phyloP scores from a whole-genome alignment of 495 filamentous ascomycete genomes.

The Penicillium subrubescens region DNA sequence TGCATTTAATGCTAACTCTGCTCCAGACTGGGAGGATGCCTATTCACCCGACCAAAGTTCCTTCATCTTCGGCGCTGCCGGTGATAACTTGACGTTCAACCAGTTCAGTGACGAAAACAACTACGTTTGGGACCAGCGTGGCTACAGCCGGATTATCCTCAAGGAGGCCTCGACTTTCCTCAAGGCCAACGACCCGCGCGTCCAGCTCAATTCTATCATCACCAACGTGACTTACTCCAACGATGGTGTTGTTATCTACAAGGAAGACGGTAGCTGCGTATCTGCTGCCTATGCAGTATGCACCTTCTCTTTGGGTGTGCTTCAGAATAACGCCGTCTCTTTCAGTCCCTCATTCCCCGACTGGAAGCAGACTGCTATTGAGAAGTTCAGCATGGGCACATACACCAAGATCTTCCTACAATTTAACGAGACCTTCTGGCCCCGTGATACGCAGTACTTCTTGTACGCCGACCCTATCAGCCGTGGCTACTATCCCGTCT shows the following conservation, averaged over 20 bases:
- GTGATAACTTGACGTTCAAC: slow-evolving; percentile 51
- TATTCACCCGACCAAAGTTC: slow-evolving; percentile 52
- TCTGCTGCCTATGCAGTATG: slow-evolving; percentile 60
- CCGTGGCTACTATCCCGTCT: slow-evolving; percentile 72
- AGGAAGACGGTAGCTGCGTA: slow-evolving; percentile 59
- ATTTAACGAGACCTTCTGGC: slow-evolving; percentile 74
- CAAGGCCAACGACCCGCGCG: slow-evolving; percentile 53
- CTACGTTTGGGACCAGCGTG: slow-evolving; percentile 66
- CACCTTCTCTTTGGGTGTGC: slow-evolving; percentile 68
- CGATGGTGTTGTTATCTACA: slow-evolving; percentile 58
- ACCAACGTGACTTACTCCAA: slow-evolving; percentile 58
- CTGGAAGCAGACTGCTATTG: slow-evolving; percentile 69
- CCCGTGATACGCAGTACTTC: slow-evolving; percentile 64
- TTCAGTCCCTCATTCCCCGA: slow-evolving; percentile 64
- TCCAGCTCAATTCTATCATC: slow-evolving; percentile 62
- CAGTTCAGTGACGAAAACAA: slow-evolving; percentile 62
- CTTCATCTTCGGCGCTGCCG: slow-evolving; percentile 45
- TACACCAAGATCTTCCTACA: slow-evolving; percentile 82
- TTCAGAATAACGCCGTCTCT: slow-evolving; percentile 62
- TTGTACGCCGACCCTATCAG: slow-evolving; percentile 66
- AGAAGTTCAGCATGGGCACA: slow-evolving; percentile 70
- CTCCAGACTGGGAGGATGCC: slow-evolving; percentile 57
- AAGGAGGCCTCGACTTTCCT: slow-evolving; percentile 67
- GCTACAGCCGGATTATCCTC: slow-evolving; percentile 65
- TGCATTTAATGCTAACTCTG: slow-evolving; percentile 18